Evolutionary conservation across 164 flowering plant species (phyloP), one percentile per base, ranked within the genome.

Genomic region (Annona cherimola): DNA sequence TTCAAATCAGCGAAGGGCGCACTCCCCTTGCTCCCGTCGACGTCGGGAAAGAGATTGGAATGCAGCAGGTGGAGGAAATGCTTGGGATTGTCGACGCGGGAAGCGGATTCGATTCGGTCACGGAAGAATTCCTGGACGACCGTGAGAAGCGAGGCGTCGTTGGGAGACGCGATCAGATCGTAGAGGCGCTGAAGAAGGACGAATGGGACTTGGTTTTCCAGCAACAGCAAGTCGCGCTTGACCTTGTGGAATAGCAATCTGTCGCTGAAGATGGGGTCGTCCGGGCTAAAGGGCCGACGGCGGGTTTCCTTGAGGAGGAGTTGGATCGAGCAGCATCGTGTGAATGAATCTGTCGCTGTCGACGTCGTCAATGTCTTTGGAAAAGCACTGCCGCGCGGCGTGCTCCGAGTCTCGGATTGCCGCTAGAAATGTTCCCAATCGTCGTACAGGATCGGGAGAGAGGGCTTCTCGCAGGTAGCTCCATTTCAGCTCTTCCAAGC

Each of bases 311-410:
- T 88, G 20, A 81, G 11, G 45, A 67, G 43, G 55, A 43, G 55
- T 14, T 67, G 55, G 3, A 19, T 67, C 69, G 11, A 67, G 5
- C 14, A 67, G 39, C 55, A 67, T 18, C 69, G 45, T 67, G 19
- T 45, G 55, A 6, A 67, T 40, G 40, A 67, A 67, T 45, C 82
- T 83, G 57, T 81, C 70, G 70, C 83, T 79, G 66, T 78, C 74
- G 8, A 83, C n/a, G 75, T 80, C 72, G n/a, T n/a, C n/a, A 35
- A 41, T 6, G 26, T 9, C 5, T 42, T 84, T 89, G 45, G 86
- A 84, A n/a, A 86, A 89, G 61, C 88, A 84, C 9, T 77, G 72
- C 0, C 88, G 84, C 18, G 80, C 79, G 14, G 26, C 75, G 8
- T 80, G 12, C 46, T 71, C 16, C 64, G 6, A 9, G 20, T 26